Evolutionary conservation across 352 stramenopile genomes (phyloP), one percentile per base, ranked within the genome.

Genomic region (Globisporangium ultimum): DNA sequence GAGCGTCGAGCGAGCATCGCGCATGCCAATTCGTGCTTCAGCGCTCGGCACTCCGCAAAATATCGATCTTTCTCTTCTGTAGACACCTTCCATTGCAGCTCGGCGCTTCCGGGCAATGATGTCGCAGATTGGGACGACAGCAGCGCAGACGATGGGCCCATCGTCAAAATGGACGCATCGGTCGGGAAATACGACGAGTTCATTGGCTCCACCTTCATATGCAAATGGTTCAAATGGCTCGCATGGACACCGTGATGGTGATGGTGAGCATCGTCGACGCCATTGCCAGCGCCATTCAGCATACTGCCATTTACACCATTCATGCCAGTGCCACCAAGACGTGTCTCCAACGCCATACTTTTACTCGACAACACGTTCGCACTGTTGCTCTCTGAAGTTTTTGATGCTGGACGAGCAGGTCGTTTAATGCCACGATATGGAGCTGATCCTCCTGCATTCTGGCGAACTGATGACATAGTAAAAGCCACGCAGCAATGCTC

Each of bases 301-400:
- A 46, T 54, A 22, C 48, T 48, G 15, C 61, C 67, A 41, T 72
- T 78, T 32, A 60, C 20, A 17, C 70, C 64, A 24, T 72, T 80
- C 59, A 53, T 76, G n/a, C 38, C 64, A 55, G 48, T 45, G 17
- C 71, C 72, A 28, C 71, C 75, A 67, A 91, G 70, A 48, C 81
- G 76, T 13, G 81, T 87, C 65, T 91, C 81, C 10, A 91, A 50
- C 28, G 81, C 81, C 70, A 89, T 77, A 0, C 70, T 85, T 52
- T 89, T 91, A 56, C 64, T 87, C 18, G 81, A 76, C n/a, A 91
- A 48, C 8, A 91, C 78, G 48, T 88, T 91, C 3, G 81, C 81
- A 41, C 81, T 91, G 51, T 91, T 91, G 60, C 73, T 88, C 58
- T 89, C 79, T 0, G 77, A 69, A 0, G 66, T 74, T 43, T 87